Conservation (phyloP, 495 filamentous ascomycete genomes). For the Trichoderma virens region DNA sequence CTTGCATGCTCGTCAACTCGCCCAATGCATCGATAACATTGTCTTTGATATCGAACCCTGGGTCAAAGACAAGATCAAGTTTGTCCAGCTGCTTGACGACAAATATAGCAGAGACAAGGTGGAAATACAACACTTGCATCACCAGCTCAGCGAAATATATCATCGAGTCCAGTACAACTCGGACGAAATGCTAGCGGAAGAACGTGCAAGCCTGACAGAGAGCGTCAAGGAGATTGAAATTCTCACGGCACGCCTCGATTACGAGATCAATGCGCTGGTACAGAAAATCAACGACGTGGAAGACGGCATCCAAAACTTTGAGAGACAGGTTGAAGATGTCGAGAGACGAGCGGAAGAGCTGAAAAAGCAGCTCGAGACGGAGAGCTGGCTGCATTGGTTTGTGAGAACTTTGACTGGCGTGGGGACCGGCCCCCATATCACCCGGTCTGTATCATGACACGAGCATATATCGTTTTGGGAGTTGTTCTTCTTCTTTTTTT, state of each 20-base stretch:
- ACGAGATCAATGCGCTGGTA: conserved; percentile 75
- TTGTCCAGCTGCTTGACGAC: conserved; percentile 56
- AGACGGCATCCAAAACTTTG: conserved; percentile 72
- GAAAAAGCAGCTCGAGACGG: conserved; percentile 54
- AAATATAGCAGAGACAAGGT: conserved; percentile 52
- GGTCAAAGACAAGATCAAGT: conserved; percentile 55
- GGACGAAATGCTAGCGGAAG: conserved; percentile 58
- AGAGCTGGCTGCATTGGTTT: conserved; percentile 54
- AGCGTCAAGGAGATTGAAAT: conserved; percentile 74
- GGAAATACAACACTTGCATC: conserved; percentile 59
- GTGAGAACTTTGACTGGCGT: conserved; percentile 52
- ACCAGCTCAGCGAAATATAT: conserved; percentile 58
- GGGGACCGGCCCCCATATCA: conserved; percentile 49
- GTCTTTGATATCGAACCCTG: conserved; percentile 50
- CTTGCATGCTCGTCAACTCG: conserved; percentile 55
- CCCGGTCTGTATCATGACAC: conserved; percentile 14
- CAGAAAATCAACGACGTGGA: conserved; percentile 86
- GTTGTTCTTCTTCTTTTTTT: too few species aligned
- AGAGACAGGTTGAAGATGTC: conserved; percentile 67
- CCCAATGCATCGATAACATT: conserved; percentile 39
- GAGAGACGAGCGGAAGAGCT: conserved; percentile 68
- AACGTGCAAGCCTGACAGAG: conserved; percentile 61
- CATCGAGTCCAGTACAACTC: conserved; percentile 55
- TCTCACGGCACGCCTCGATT: conserved; percentile 82
- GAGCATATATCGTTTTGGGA: not conserved